Conservation (phyloP, 345 rosid genomes). For the Pugionium cornutum region DNA sequence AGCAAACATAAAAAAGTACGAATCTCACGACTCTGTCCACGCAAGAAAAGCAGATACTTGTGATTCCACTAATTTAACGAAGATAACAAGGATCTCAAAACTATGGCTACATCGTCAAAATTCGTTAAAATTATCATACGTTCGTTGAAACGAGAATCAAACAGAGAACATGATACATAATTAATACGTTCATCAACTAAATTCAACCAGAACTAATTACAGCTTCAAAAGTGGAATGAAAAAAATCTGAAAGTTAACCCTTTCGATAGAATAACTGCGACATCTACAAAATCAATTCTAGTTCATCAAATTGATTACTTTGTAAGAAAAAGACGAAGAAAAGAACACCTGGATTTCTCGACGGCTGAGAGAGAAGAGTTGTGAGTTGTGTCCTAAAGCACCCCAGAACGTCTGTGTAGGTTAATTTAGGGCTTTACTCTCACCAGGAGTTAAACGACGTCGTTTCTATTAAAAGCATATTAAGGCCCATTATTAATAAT, state of each 20-base stretch:
- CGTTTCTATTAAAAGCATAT: neutral
- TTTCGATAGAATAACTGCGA: neutral
- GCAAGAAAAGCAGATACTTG: too few species aligned
- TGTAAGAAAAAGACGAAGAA: neutral
- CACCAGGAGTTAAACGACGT: neutral
- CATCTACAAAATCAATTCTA: neutral
- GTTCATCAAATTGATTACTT: neutral
- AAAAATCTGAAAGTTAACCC: neutral
- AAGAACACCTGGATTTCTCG: conserved; percentile 2
- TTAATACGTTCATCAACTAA: neutral
- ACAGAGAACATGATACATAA: neutral
- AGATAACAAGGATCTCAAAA: neutral
- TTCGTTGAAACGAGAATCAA: neutral
- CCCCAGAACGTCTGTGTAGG: neutral
- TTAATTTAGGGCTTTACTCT: neutral
- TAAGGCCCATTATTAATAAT: neutral
- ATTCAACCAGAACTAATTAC: neutral
- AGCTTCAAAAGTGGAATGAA: neutral
- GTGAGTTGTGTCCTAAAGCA: neutral
- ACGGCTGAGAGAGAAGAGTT: neutral
- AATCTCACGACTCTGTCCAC: neutral
- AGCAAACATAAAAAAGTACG: neutral
- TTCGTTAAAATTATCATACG: neutral
- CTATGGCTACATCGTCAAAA: neutral
- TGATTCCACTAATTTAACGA: neutral